Evolutionary conservation across 2,329 filamentous ascomycete species (phyloP).

Genomic region (Trichophaea hybrida): DNA sequence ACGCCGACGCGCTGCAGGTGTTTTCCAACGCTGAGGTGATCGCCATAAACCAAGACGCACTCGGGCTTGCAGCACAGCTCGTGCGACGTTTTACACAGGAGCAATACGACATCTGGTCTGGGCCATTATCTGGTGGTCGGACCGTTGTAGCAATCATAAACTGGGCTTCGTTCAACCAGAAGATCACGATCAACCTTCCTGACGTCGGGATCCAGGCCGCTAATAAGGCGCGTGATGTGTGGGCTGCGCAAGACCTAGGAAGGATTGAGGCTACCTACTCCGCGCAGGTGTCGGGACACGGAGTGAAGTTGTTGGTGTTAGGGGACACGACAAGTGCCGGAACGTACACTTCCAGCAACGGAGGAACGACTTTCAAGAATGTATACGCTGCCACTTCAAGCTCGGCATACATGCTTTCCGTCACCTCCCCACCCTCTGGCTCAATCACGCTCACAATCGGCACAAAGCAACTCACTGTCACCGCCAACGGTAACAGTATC

Average conservation of each 20-base stretch:
- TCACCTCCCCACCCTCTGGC: constrained; percentile 19
- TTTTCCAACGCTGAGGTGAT: constrained; percentile 42
- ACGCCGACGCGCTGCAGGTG: constrained; percentile 33
- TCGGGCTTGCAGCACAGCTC: constrained; percentile 40
- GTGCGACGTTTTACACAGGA: constrained; percentile 37
- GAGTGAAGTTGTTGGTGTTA: constrained; percentile 33
- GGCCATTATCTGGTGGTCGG: constrained; percentile 34
- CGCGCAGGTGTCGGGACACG: constrained; percentile 31
- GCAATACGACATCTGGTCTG: constrained; percentile 41
- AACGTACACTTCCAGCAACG: constrained; percentile 20
- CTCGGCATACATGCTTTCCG: constrained; percentile 8
- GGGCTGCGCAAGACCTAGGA: constrained; percentile 31
- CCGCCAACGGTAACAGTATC: constrained; percentile 25
- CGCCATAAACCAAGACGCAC: constrained; percentile 43
- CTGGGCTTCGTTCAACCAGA: constrained; percentile 36
- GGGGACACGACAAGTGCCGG: constrained; percentile 29
- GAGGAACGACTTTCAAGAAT: constrained; percentile 24
- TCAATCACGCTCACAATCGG: constrained; percentile 27
- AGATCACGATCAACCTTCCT: constrained; percentile 34
- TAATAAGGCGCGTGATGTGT: constrained; percentile 31
- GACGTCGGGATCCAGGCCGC: constrained; percentile 34
- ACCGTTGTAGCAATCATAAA: constrained; percentile 38
- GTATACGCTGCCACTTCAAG: constrained; percentile 27
- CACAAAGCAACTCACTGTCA: not conserved
- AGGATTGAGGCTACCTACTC: constrained; percentile 29